Percentiles rank a stretch among this genome's conserved stretches.
Evolutionary conservation across 805 yeast genomes (phyloP).

Genomic region (Lachancea nothofagi): DNA sequence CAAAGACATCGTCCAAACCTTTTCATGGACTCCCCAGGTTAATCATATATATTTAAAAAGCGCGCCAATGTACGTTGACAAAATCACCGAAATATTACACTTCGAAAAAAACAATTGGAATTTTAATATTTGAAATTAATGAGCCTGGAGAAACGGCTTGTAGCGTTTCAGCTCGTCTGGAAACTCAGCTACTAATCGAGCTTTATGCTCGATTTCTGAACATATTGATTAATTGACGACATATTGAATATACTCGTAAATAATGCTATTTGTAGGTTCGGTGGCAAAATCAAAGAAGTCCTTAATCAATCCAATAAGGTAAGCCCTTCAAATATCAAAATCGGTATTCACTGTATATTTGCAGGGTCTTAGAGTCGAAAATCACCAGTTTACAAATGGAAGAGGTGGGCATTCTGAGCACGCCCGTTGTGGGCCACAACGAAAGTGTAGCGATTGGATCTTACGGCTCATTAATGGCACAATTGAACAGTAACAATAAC

Average conservation of each 20-base stretch:
- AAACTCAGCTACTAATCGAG: no score
- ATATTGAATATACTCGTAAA: slow-evolving; percentile 1
- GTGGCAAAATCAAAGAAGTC: slow-evolving; percentile 17
- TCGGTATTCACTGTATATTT: not conserved
- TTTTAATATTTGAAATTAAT: no score
- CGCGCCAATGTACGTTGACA: no score
- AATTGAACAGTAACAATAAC: slow-evolving; percentile 23
- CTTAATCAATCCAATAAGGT: slow-evolving; percentile 1
- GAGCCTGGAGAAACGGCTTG: no score
- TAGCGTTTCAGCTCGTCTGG: no score
- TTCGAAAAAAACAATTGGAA: no score
- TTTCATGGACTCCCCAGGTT: no score
- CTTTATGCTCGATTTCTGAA: no score
- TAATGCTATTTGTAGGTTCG: slow-evolving; percentile 3
- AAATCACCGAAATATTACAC: no score
- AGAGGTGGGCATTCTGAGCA: slow-evolving; percentile 48
- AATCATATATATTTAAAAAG: no score
- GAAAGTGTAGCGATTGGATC: slow-evolving; percentile 28
- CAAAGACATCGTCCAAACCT: no score
- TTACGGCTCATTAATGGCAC: slow-evolving; percentile 29
- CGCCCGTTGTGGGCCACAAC: slow-evolving; percentile 33
- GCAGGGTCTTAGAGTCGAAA: not conserved
- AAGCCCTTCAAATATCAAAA: not conserved
- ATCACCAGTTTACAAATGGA: slow-evolving; percentile 40
- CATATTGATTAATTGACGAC: slow-evolving; percentile 2